phyloP scores from a whole-genome alignment of 345 rosid species.

The Eucalyptus curtisii region DNA sequence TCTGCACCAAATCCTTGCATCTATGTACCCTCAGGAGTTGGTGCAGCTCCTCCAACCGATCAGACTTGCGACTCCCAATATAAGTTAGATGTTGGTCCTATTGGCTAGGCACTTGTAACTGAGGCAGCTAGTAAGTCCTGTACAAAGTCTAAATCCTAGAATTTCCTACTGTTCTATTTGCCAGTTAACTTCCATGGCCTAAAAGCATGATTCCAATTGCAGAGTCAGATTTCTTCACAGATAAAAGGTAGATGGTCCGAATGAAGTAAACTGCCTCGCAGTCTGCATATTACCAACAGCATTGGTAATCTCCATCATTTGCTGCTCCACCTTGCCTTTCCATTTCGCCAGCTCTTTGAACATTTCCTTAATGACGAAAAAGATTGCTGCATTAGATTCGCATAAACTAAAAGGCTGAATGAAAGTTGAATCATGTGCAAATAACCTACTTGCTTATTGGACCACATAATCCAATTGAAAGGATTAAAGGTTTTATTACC shows the following conservation, averaged over 20 bases:
- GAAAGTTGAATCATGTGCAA: not conserved
- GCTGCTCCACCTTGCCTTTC: conserved; percentile 77
- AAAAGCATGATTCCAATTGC: not conserved
- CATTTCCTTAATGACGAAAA: conserved; percentile 35
- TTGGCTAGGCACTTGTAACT: not conserved
- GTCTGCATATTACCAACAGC: conserved; percentile 39
- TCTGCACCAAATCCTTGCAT: not conserved
- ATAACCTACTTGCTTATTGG: not conserved
- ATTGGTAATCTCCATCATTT: conserved; percentile 46
- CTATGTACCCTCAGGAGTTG: not conserved
- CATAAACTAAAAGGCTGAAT: not conserved
- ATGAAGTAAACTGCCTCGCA: conserved; percentile 12
- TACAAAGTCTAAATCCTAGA: conserved; percentile 19
- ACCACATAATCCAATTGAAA: not conserved
- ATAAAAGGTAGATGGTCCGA: not conserved
- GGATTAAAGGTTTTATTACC: conserved; percentile 34
- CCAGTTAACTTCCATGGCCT: not conserved
- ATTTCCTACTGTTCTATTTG: not conserved
- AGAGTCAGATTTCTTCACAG: not conserved
- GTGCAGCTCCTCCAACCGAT: not conserved
- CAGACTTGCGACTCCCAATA: not conserved
- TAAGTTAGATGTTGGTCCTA: conserved; percentile 6
- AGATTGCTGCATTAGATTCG: not conserved
- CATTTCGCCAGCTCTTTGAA: conserved; percentile 60
- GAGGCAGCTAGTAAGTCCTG: conserved; percentile 8